Evolutionary conservation across 2,329 filamentous ascomycete genomes (phyloP).

Genomic region (Colletotrichum salicis): DNA sequence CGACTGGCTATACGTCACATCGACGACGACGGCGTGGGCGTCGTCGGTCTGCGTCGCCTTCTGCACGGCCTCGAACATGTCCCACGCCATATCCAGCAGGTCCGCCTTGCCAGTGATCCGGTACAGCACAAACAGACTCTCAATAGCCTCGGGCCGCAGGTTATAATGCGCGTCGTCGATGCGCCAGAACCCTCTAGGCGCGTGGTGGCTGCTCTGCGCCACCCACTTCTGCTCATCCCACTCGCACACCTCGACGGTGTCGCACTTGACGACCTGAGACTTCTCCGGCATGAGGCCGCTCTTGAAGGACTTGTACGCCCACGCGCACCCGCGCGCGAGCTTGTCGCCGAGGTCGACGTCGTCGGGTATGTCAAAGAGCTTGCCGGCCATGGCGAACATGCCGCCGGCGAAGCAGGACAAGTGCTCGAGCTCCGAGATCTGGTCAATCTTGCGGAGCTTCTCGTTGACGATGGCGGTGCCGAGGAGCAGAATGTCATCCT

Average conservation of each 20-base stretch:
- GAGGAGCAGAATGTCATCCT: conserved; percentile 65
- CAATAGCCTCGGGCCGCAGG: conserved; percentile 62
- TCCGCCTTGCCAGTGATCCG: conserved; percentile 60
- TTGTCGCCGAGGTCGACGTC: conserved; percentile 57
- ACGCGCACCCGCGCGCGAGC: conserved; percentile 63
- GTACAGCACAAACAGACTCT: conserved; percentile 66
- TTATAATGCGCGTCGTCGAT: conserved; percentile 60
- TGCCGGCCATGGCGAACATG: conserved; percentile 60
- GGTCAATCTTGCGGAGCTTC: conserved; percentile 34
- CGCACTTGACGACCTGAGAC: conserved; percentile 55
- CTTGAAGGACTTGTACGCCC: conserved; percentile 58
- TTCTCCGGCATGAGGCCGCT: conserved; percentile 65
- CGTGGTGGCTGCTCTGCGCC: conserved; percentile 39
- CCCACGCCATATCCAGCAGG: conserved; percentile 63
- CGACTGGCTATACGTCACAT: conserved; percentile 57
- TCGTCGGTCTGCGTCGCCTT: conserved; percentile 56
- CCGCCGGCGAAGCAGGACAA: conserved; percentile 64
- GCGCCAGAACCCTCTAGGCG: conserved; percentile 70
- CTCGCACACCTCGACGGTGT: conserved; percentile 54
- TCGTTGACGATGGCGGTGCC: conserved; percentile 47
- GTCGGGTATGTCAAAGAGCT: conserved; percentile 51
- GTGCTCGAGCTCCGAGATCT: conserved; percentile 53
- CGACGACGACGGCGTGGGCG: conserved; percentile 59
- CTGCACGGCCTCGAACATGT: conserved; percentile 62
- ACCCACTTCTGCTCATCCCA: conserved; percentile 48